Evolutionary conservation across 2,329 filamentous ascomycete species (phyloP).

Genomic region (Corinectria fuckeliana): DNA sequence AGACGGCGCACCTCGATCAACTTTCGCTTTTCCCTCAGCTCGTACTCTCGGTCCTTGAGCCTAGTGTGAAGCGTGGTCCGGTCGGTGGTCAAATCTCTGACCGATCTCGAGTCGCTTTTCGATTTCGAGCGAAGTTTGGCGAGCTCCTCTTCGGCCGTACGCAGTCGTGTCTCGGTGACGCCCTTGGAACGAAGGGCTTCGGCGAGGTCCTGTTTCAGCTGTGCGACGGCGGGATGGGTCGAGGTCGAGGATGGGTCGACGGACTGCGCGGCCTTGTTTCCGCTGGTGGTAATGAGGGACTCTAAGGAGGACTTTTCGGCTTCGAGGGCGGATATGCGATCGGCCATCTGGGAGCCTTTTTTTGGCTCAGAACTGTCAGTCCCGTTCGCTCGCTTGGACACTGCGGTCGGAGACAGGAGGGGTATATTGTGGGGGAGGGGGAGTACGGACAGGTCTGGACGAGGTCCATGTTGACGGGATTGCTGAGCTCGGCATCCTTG

Average conservation of each 20-base stretch:
- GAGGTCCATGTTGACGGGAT: slow-evolving; percentile 66
- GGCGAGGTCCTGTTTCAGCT: slow-evolving; percentile 73
- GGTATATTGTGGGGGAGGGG: slow-evolving; percentile 21
- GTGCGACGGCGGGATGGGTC: slow-evolving; percentile 48
- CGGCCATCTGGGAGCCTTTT: slow-evolving; percentile 69
- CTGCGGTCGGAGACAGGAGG: slow-evolving; percentile 19
- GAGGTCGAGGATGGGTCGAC: slow-evolving; percentile 24
- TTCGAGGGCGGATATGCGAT: slow-evolving; percentile 69
- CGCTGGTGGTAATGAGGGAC: slow-evolving; percentile 37
- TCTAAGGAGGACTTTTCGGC: slow-evolving; percentile 58
- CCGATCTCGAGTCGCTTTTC: slow-evolving; percentile 63
- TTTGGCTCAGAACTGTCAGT: slow-evolving; percentile 42
- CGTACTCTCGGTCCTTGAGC: slow-evolving; percentile 82
- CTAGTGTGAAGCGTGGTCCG: slow-evolving; percentile 67
- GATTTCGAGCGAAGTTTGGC: slow-evolving; percentile 65
- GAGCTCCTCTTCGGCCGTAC: slow-evolving; percentile 68
- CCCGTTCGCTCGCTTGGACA: slow-evolving; percentile 5
- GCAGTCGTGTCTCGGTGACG: slow-evolving; percentile 69
- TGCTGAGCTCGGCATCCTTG: slow-evolving; percentile 73
- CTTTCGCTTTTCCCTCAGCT: slow-evolving; percentile 82
- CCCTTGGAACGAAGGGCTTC: slow-evolving; percentile 78
- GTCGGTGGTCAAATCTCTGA: slow-evolving; percentile 69
- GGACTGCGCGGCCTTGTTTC: slow-evolving; percentile 23
- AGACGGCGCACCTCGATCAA: slow-evolving; percentile 69
- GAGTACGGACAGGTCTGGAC: slow-evolving; percentile 79